These are phyloP conservation scores for peach (Prunus persica) DNA, from an alignment of 306 rosid genomes.

Conservation along the genomic window DNA sequence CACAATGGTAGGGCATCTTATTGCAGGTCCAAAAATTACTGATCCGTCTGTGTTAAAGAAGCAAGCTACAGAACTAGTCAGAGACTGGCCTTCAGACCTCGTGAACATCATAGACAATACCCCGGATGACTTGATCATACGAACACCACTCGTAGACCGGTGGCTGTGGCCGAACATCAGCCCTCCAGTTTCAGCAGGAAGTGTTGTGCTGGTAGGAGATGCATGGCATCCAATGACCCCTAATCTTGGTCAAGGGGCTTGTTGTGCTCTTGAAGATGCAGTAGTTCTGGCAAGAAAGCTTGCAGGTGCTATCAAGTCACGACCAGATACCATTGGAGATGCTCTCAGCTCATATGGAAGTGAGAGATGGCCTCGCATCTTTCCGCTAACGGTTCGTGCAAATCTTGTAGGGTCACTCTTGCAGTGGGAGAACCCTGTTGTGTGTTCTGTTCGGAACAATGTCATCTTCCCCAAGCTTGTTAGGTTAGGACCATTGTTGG, in stretches of 20 bases:
- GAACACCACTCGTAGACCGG: conserved; percentile 76
- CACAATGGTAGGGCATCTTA: background rate
- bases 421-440: conserved; percentile 76
- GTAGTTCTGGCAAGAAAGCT: conserved; percentile 68
- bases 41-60: conserved; percentile 50
- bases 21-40: conserved; percentile 63
- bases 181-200: conserved; percentile 65
- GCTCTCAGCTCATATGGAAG: conserved; percentile 60
- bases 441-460: conserved; percentile 67
- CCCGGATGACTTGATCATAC: conserved; percentile 57
- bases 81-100: conserved; percentile 60
- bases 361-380: conserved; percentile 76
- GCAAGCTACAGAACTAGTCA: conserved; percentile 61
- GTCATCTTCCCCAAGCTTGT: conserved; percentile 71
- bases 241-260: conserved; percentile 94
- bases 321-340: conserved; percentile 40
- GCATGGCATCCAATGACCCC: conserved; percentile 99
- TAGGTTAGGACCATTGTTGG: conserved; percentile 63
- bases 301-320: conserved; percentile 50
- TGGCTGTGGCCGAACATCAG: conserved; percentile 83
- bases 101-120: conserved; percentile 51
- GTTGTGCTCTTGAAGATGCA: conserved; percentile 91
- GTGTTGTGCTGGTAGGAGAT: conserved; percentile 78
- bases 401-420: conserved; percentile 64
- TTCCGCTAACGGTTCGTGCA: conserved; percentile 75